Evolutionary conservation across 306 rosid species (phyloP), one percentile per base, ranked within the genome.

Genomic region (Cucurbita argyrosperma): DNA sequence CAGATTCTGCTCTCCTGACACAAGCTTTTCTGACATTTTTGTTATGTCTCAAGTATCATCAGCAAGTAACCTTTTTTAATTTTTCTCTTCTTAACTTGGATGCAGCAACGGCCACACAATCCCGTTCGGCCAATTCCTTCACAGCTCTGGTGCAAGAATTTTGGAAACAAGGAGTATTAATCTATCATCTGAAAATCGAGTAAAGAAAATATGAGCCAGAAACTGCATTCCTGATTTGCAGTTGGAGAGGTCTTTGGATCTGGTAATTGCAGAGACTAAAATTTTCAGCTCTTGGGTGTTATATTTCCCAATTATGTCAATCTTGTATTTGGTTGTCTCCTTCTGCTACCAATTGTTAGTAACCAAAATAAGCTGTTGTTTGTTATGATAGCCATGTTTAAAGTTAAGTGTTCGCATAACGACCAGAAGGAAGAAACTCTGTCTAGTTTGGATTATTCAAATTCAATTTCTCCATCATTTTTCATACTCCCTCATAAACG

Each of bases 101-200:
- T 86, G 87, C 99, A 94, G 99, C 97, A 89, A 91, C 95, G 99
- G 75, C 99, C 99, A 0, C 97, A 84, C 84, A 86, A 88, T 57
- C 99, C 97, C 3, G 92, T 94, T 80, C 99, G 92, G n/a, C 92
- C 99, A 4, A 94, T 94, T 79, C 99, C 99, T 62, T 94, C 99
- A 21, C 99, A 94, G 77, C 78, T 91, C 21, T 94, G 97, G 99
- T 91, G 97, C 90, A 94, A 94, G 79, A 94, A 94, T 80, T 91
- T 94, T 59, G 99, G 96, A 66, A 88, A 76, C 18, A 94, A 94
- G 76, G 97, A 90, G 82, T 94, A 94, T 68, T 76, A 77, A 9
- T 49, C 76, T 37, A 1, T 61, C 62, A 54, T 72, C 49, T 46
- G 55, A 81, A 39, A 49, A 72, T 53, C 39, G 37, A 60, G 70